A percentile compares a stretch with the other conserved stretches of the same genome.
Evolutionary conservation across 2,329 filamentous ascomycete species (phyloP).

Genomic region (Delphinella strobiligena): DNA sequence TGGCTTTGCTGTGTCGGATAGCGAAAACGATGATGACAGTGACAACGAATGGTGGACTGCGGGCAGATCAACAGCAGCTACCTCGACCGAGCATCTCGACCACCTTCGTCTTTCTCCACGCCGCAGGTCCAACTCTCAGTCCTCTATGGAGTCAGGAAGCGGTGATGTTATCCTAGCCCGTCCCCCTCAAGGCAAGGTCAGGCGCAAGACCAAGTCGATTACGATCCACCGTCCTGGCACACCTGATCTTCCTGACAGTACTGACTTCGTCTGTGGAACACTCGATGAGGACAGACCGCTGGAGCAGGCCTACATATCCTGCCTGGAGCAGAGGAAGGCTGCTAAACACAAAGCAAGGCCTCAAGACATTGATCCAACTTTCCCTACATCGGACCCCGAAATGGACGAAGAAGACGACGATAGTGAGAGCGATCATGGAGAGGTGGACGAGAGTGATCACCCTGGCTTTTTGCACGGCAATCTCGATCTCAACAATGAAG

Average conservation of each 20-base stretch:
- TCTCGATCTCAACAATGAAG: constrained; percentile 49
- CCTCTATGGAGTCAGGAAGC: constrained; percentile 38
- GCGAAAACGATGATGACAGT: constrained; percentile 49
- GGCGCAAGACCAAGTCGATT: constrained; percentile 19
- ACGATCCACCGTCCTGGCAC: constrained; percentile 14
- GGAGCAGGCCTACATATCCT: constrained; percentile 86
- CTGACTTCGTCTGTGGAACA: constrained; percentile 97
- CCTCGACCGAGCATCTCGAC: constrained; percentile 41
- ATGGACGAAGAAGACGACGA: constrained; percentile 61
- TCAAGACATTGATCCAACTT: constrained; percentile 97
- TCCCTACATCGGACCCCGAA: constrained; percentile 87
- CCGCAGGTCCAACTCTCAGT: constrained; percentile 35
- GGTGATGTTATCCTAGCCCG: constrained; percentile 5
- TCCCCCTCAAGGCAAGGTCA: constrained; percentile 26
- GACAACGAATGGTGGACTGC: constrained; percentile 60
- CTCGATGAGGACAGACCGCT: constrained; percentile 88
- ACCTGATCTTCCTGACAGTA: constrained; percentile 87
- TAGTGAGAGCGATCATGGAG: constrained; percentile 24
- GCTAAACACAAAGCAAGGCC: constrained; percentile 73
- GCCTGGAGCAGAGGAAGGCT: constrained; percentile 66
- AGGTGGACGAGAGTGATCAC: constrained; percentile 51
- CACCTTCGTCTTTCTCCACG: constrained; percentile 33
- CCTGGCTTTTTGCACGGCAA: constrained; percentile 53
- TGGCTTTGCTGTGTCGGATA: constrained; percentile 58
- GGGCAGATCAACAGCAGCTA: constrained; percentile 38